Evolutionary conservation across 176 grass and related monocot species (phyloP).

Genomic region (Miscanthus lutarioriparius): DNA sequence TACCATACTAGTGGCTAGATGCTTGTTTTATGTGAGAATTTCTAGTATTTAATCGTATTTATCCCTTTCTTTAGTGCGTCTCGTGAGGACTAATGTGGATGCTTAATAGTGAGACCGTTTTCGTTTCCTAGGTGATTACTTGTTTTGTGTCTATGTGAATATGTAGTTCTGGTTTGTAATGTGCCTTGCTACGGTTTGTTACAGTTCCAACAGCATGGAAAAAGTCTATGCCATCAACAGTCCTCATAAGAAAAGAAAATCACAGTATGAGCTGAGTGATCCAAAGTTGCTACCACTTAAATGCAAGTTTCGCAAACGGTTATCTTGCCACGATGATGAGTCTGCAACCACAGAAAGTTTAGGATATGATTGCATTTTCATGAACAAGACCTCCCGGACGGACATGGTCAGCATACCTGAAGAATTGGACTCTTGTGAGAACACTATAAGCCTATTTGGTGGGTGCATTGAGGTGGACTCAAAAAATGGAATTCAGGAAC

Average conservation of each 20-base stretch:
- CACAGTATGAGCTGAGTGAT: slow-evolving; percentile 52
- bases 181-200: slow-evolving; percentile 3
- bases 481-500: slow-evolving; percentile 37
- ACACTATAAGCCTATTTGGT: slow-evolving; percentile 45
- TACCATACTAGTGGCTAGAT: too few relatives aligned
- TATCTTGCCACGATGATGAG: slow-evolving; percentile 28
- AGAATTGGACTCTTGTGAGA: slow-evolving; percentile 46
- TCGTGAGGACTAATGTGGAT: background rate
- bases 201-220: slow-evolving; percentile 38
- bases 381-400: slow-evolving; percentile 21
- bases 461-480: slow-evolving; percentile 54
- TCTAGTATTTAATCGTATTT: too few relatives aligned
- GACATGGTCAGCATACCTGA: slow-evolving; percentile 38
- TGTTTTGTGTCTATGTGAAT: background rate
- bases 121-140: background rate
- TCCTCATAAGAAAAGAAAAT: slow-evolving; percentile 70
- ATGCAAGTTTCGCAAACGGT: slow-evolving; percentile 53
- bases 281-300: slow-evolving; percentile 49
- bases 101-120: background rate
- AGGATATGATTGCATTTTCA: slow-evolving; percentile 29
- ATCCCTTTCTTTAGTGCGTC: too few relatives aligned
- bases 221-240: slow-evolving; percentile 31
- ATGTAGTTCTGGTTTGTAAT: slow-evolving; percentile 29
- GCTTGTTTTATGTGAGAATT: too few relatives aligned
- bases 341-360: slow-evolving; percentile 43